phyloP scores from a whole-genome alignment of 225 moss, liverwort and hornwort genomes.

The Bryoerythrophyllum caledonicum region DNA sequence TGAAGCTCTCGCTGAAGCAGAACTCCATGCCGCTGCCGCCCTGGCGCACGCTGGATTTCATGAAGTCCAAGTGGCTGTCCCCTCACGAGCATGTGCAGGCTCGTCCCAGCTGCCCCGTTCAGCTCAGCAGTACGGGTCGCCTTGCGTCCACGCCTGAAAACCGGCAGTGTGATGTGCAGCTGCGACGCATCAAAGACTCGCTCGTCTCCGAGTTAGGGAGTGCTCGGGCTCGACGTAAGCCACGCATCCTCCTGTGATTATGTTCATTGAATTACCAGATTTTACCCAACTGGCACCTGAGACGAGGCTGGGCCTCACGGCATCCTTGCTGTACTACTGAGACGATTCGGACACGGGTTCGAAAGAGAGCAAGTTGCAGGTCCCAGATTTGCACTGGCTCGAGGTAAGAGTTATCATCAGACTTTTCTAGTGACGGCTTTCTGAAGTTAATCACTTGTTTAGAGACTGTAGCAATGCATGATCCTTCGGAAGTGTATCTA shows the following conservation, averaged over 20 bases:
- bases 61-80: slow-evolving; percentile 68
- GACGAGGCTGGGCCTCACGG: slow-evolving; percentile 28
- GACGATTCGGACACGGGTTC: neutral
- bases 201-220: slow-evolving; percentile 47
- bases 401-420: neutral
- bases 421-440: neutral
- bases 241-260: slow-evolving; percentile 17
- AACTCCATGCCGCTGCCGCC: slow-evolving; percentile 64
- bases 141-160: slow-evolving; percentile 28
- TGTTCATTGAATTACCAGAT: slow-evolving; percentile 1
- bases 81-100: slow-evolving; percentile 31
- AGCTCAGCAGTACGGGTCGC: neutral
- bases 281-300: slow-evolving; percentile 14
- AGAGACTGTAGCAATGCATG: neutral
- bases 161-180: slow-evolving; percentile 43
- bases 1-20: slow-evolving; percentile 51
- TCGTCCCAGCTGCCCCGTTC: slow-evolving; percentile 10
- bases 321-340: slow-evolving; percentile 15
- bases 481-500: neutral
- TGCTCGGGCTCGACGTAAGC: neutral
- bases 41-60: slow-evolving; percentile 66
- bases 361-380: slow-evolving; percentile 14
- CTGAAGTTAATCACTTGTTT: neutral
- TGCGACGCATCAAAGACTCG: slow-evolving; percentile 49
- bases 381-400: slow-evolving; percentile 2